A percentile compares a stretch with the other conserved stretches of the same genome.
These are phyloP conservation scores for Jatropha multifida DNA, from an alignment of 441 rosid species.

Conservation along the genomic window DNA sequence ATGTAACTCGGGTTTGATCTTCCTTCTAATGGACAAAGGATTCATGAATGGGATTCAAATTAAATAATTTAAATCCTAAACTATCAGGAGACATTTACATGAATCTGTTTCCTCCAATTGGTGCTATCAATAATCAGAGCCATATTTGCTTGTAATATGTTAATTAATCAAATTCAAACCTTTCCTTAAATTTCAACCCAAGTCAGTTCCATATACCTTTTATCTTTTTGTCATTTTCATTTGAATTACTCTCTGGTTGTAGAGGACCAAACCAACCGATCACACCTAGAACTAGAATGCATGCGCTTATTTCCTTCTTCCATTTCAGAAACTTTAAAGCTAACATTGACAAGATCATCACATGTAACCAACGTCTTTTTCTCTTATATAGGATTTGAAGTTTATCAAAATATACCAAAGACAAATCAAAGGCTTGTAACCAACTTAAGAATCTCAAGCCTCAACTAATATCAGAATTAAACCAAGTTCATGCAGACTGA, in stretches of 20 bases:
- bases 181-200: slow-evolving; percentile 2
- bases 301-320: neutral
- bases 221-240: neutral
- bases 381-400: neutral
- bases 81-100: neutral
- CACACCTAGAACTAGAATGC: neutral
- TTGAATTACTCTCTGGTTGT: neutral
- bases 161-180: neutral
- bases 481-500: neutral
- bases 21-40: neutral
- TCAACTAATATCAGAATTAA: neutral
- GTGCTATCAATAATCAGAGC: neutral
- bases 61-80: neutral
- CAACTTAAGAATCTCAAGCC: neutral
- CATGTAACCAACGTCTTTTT: neutral
- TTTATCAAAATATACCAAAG: neutral
- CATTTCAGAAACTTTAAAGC: neutral
- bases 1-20: neutral
- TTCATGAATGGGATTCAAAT: neutral
- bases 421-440: neutral
- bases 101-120: neutral
- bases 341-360: slow-evolving; percentile 5
- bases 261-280: neutral
- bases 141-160: neutral
- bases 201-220: neutral